Base-by-base conservation (phyloP, 331 rosid species). In the Malus hybrid region DNA sequence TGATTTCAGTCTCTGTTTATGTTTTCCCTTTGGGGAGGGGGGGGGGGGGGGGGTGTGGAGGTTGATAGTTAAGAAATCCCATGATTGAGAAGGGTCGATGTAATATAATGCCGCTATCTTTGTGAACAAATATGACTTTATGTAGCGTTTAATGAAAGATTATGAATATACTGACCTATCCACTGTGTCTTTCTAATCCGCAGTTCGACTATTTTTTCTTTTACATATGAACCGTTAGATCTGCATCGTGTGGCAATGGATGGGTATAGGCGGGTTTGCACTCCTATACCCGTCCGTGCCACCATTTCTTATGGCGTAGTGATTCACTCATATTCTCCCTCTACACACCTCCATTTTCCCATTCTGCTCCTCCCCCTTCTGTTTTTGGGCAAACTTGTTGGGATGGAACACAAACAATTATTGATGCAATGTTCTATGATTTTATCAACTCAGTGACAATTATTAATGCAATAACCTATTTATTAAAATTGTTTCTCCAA, bases 91-190 rank as follows among this genome's bases (percentile, higher is more conserved):
- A 72, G 77, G 12, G 77, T 58, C 76, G 28, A 39, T 39, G 77
- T 73, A 60, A 73, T 42, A 73, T 73, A 73, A 36, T 26, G 10
- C 58, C 39, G 58, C 58, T 39, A 8, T 73, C 76, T 24, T 33
- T 57, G 68, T 72, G n/a, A 72, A 60, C 68, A 60, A 10, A 56
- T 56, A 24, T 22, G 24, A 72, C n/a, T 32, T 16, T 33, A 6
- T 73, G 77, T 73, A 39, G 58, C 29, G 29, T 73, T 60, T 58
- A 73, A 73, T 73, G 77, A 72, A 60, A 72, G 39, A 15, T 60
- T 72, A 72, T 60, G 68, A 26, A 14, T 22, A 72, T 60, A 58
- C 68, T 22, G 48, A 48, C 56, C 9, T 36, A 13, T 57, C 12
- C 20, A 3, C 53, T 20, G 52, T 20, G n/a, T 29, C n/a, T 29